Evolutionary conservation across 2,329 filamentous ascomycete species (phyloP), one percentile per base, ranked within the genome.

Genomic region (Talaromyces atroroseus): DNA sequence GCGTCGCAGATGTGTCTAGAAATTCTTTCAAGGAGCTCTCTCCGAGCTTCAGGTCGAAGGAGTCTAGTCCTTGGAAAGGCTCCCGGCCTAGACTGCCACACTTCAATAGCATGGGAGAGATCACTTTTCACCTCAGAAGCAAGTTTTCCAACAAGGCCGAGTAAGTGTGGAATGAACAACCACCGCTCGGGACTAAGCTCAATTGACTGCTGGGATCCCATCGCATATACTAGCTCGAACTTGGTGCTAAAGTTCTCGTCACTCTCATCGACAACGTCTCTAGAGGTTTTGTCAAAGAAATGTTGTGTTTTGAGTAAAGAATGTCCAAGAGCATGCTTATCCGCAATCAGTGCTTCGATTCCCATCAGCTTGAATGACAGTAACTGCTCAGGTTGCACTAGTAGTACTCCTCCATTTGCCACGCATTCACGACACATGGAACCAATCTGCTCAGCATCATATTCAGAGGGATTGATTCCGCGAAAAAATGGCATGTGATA

Each of bases 321-420:
- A 0, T 58, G 48, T 0, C 76, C 76, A 3, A 74, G 20, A 0
- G 46, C 20, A 0, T 63, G 23, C 1, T 72, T 62, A 1, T 62
- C 66, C 0, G 62, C 62, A 1, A 80, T 62, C 0, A 76, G 62
- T 3, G 65, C 73, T 56, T 88, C 83, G 0, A 84, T 64, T 0
- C 80, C 81, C 74, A 86, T 82, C 0, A 88, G 72, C 60, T 85
- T 77, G 49, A 88, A 82, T 0, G 85, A 88, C 0, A 88, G 66
- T 0, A 57, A 16, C 11, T 53, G 55, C 18, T 57, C 55, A 6
- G 85, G 85, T 36, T 87, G 83, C 0, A 83, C 71, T 0, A 89
- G 68, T 0, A 88, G 61, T 0, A 89, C 69, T 0, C 84, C 84
- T 0, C 82, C 76, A 0, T 66, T 64, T 0, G 58, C n/a, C 61